Conservation (phyloP, 805 yeast species). For the Sugiyamaella floridensis region DNA sequence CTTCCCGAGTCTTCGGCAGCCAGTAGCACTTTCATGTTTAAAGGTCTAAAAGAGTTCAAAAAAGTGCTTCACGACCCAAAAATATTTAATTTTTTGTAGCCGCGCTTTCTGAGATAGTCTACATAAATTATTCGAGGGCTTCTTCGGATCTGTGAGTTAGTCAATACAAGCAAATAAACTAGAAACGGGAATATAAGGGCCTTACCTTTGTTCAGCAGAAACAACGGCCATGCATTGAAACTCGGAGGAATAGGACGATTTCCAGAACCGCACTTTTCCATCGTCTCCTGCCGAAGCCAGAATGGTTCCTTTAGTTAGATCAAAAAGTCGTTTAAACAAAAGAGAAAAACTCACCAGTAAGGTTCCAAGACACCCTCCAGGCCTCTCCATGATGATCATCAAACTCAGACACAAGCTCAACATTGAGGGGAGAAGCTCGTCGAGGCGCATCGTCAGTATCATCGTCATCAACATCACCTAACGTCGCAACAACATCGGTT, state of each 20-base stretch:
- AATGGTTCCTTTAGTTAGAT: conserved; percentile 42
- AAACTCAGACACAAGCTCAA: conserved; percentile 59
- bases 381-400: conserved; percentile 82
- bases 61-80: not conserved
- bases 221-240: conserved; percentile 90
- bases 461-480: conserved; percentile 16
- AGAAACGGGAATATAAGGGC: not conserved
- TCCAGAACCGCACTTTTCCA: conserved; percentile 88
- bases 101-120: not conserved
- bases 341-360: conserved; percentile 54
- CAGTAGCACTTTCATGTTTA: conserved; percentile 42
- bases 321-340: not conserved
- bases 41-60: not conserved
- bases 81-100: not conserved
- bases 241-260: conserved; percentile 73
- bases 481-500: conserved; percentile 3
- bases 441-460: conserved; percentile 11
- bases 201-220: conserved; percentile 41
- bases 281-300: conserved; percentile 93
- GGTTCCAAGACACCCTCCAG: conserved; percentile 94
- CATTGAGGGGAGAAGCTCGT: conserved; percentile 29
- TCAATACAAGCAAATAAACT: not conserved
- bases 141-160: not conserved
- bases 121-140: not conserved
- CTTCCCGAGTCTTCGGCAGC: conserved; percentile 48